phyloP scores from a whole-genome alignment of 345 rosid species.

The Heritiera fomes region DNA sequence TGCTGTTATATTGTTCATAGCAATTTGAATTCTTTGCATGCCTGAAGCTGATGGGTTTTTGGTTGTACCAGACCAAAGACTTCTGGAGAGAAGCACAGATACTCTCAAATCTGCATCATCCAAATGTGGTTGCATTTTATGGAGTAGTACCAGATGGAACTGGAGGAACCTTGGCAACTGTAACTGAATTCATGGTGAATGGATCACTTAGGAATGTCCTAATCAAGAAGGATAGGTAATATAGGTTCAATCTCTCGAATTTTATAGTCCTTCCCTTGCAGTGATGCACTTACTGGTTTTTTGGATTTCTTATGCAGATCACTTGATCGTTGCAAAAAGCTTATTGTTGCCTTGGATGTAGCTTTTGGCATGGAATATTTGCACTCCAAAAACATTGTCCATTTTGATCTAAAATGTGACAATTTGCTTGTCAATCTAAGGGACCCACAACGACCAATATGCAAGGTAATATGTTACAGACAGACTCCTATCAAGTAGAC shows the following conservation, averaged over 20 bases:
- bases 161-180: conserved; percentile 68
- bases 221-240: conserved; percentile 54
- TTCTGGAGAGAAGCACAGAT: conserved; percentile 79
- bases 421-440: conserved; percentile 65
- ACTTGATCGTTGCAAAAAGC: conserved; percentile 54
- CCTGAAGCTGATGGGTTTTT: conserved; percentile 16
- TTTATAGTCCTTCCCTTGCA: background rate
- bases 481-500: conserved; percentile 10
- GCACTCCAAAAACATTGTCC: conserved; percentile 69
- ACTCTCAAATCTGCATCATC: conserved; percentile 71
- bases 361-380: conserved; percentile 88
- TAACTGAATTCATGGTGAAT: conserved; percentile 72
- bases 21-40: background rate
- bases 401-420: conserved; percentile 71
- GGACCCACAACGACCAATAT: conserved; percentile 72
- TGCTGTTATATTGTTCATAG: background rate
- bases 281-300: conserved; percentile 4
- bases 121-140: conserved; percentile 71
- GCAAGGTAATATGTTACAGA: conserved; percentile 45
- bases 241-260: background rate
- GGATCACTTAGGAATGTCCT: conserved; percentile 68
- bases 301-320: conserved; percentile 39
- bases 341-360: conserved; percentile 67
- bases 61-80: conserved; percentile 46
- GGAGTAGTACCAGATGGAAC: conserved; percentile 68